These are phyloP conservation scores for Lophiostoma macrostomum DNA, from an alignment of 495 filamentous ascomycete species.

Conservation along the genomic window DNA sequence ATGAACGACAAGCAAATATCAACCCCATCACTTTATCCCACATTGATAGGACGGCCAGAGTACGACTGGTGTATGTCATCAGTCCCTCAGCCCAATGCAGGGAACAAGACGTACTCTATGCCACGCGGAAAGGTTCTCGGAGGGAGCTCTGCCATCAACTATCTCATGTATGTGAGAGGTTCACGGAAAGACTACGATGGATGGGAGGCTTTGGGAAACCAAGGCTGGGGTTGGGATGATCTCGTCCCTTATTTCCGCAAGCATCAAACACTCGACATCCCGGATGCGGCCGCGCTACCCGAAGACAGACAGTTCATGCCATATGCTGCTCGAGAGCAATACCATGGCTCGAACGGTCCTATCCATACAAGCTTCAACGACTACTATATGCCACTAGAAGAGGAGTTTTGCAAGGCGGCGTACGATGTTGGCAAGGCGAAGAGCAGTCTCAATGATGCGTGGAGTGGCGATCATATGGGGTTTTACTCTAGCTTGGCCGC, in stretches of 20 bases:
- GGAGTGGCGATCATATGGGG: conserved; percentile 42
- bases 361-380: conserved; percentile 39
- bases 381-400: conserved; percentile 36
- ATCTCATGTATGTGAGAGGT: not conserved
- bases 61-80: conserved; percentile 2
- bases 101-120: not conserved
- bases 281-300: not conserved
- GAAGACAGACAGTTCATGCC: conserved; percentile 5
- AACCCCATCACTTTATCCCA: not conserved
- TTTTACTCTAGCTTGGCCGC: conserved; percentile 44
- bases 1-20: not conserved
- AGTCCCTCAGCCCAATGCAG: conserved; percentile 1
- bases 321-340: not conserved
- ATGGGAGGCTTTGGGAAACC: conserved; percentile 29
- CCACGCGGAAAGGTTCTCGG: conserved; percentile 5
- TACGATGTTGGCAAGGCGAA: not conserved
- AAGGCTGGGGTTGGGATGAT: conserved; percentile 32
- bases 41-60: not conserved
- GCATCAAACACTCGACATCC: not conserved
- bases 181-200: conserved; percentile 13
- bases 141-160: conserved; percentile 11
- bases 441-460: conserved; percentile 40
- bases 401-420: conserved; percentile 32
- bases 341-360: conserved; percentile 15
- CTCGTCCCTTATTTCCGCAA: conserved; percentile 28